These are phyloP conservation scores for Solanum chmielewskii DNA, from an alignment of 257 asterid species.

Conservation along the genomic window DNA sequence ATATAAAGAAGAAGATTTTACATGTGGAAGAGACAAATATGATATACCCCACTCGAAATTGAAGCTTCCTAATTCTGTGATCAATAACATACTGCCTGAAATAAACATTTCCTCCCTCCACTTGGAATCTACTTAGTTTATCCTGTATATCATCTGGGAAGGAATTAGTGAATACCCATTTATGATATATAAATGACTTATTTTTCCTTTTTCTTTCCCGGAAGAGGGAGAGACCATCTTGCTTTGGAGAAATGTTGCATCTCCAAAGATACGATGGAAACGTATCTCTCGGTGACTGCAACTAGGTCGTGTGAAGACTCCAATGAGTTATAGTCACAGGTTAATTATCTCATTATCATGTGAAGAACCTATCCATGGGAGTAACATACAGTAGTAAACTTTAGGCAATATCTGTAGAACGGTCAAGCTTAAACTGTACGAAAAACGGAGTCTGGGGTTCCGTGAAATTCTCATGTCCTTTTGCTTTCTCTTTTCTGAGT, in stretches of 20 bases:
- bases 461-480: neutral
- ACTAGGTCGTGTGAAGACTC: neutral
- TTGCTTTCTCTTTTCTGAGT: neutral
- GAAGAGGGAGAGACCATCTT: neutral
- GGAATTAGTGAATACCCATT: neutral
- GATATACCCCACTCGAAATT: neutral
- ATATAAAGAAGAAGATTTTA: neutral
- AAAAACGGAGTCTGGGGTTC: neutral
- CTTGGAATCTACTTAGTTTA: neutral
- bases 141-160: neutral
- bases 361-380: neutral
- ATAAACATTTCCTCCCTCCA: neutral
- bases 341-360: neutral
- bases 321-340: neutral
- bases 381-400: neutral
- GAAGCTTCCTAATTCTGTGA: neutral
- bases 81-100: neutral
- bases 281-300: neutral
- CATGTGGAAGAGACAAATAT: neutral
- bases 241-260: neutral
- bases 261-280: neutral
- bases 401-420: neutral
- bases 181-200: neutral
- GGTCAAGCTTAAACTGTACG: neutral
- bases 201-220: neutral